Evolutionary conservation across 768 basidiomycete genomes (phyloP).

Genomic region (Rhodotorula graminis): DNA sequence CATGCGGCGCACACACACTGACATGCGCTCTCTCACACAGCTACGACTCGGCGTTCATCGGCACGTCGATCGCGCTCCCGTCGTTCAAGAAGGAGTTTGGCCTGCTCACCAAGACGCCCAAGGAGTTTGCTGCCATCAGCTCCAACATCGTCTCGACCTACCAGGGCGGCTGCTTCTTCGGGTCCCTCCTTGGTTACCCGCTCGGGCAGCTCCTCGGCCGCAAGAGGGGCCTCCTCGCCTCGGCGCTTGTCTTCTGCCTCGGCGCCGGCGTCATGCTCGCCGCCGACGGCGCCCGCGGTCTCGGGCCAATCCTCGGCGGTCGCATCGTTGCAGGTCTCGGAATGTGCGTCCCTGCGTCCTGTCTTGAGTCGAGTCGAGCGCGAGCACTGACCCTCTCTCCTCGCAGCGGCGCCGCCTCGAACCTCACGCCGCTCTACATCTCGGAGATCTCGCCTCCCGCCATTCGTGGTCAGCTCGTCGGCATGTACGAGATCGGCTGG

Average conservation of each 20-base stretch:
- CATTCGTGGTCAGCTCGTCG: slow-evolving; percentile 52
- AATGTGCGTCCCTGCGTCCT: slow-evolving; percentile 29
- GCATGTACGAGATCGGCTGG: slow-evolving; percentile 51
- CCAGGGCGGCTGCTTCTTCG: slow-evolving; percentile 72
- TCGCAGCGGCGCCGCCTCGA: slow-evolving; percentile 38
- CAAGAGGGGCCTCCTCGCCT: slow-evolving; percentile 52
- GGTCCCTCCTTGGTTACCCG: slow-evolving; percentile 55
- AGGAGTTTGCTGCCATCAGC: slow-evolving; percentile 48
- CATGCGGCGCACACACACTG: neutral
- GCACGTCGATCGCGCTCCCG: slow-evolving; percentile 46
- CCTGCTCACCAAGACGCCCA: slow-evolving; percentile 46
- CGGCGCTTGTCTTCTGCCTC: slow-evolving; percentile 56
- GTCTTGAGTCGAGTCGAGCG: no score
- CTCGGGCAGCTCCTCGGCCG: slow-evolving; percentile 59
- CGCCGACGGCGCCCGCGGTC: slow-evolving; percentile 35
- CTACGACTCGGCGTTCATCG: slow-evolving; percentile 53
- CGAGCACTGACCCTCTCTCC: neutral
- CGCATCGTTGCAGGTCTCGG: slow-evolving; percentile 52
- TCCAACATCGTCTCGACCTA: slow-evolving; percentile 52
- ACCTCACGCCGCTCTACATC: slow-evolving; percentile 51
- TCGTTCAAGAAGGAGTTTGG: slow-evolving; percentile 54
- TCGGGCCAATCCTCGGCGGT: slow-evolving; percentile 51
- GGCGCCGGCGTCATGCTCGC: slow-evolving; percentile 53
- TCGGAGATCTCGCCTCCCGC: slow-evolving; percentile 52
- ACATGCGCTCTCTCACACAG: slow-evolving; percentile 6